Percentiles rank a stretch among this genome's conserved stretches.
phyloP scores from a whole-genome alignment of 164 flowering plant genomes.

The Berberis thunbergii region DNA sequence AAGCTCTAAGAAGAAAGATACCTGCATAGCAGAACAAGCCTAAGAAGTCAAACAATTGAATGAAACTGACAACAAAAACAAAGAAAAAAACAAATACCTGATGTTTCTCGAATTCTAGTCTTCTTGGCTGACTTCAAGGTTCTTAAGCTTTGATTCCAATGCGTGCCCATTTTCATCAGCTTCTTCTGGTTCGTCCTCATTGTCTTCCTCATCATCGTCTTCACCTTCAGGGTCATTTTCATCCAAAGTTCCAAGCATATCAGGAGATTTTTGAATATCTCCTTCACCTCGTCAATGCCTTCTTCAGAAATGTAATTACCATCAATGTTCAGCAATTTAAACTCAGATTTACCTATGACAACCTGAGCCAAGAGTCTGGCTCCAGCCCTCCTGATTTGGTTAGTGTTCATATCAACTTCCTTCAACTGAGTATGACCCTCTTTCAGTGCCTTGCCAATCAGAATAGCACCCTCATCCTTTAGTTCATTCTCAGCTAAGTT shows the following conservation, averaged over 20 bases:
- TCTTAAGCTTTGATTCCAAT: slow-evolving; percentile 45
- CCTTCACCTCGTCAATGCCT: slow-evolving; percentile 24
- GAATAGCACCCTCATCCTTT: slow-evolving; percentile 62
- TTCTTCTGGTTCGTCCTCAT: slow-evolving; percentile 21
- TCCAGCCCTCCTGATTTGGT: slow-evolving; percentile 51
- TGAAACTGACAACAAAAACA: no score
- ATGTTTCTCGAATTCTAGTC: slow-evolving; percentile 13
- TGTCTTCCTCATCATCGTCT: slow-evolving; percentile 41
- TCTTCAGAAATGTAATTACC: slow-evolving; percentile 81
- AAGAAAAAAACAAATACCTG: background rate
- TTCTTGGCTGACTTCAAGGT: slow-evolving; percentile 37
- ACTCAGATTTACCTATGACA: slow-evolving; percentile 45
- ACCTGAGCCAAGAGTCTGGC: slow-evolving; percentile 55
- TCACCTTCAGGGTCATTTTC: slow-evolving; percentile 87
- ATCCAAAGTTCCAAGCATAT: slow-evolving; percentile 63
- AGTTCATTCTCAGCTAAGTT: slow-evolving; percentile 76
- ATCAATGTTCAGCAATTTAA: slow-evolving; percentile 52
- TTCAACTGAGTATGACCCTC: slow-evolving; percentile 26
- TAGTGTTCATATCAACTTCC: slow-evolving; percentile 10
- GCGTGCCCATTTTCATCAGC: slow-evolving; percentile 15
- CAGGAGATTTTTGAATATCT: slow-evolving; percentile 42
- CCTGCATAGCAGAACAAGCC: no score
- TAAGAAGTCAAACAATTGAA: no score
- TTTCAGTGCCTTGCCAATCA: slow-evolving; percentile 44
- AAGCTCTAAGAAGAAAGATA: no score